Conservation (phyloP, 2,329 filamentous ascomycete genomes). For the Beauveria varroae region DNA sequence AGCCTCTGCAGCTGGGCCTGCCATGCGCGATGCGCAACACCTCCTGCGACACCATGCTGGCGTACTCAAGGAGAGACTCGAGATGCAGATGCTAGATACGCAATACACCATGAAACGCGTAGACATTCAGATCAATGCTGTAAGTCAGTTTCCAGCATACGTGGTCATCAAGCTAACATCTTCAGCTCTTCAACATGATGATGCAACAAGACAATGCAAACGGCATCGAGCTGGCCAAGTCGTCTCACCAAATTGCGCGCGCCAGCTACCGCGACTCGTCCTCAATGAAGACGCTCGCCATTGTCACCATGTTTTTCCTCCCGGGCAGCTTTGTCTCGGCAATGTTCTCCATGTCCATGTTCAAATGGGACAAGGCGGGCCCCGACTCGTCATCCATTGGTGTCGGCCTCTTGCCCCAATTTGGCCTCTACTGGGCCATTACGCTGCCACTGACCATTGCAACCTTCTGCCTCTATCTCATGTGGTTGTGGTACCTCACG, state of each 20-base stretch:
- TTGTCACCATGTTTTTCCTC: constrained; percentile 36
- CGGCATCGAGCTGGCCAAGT: constrained; percentile 23
- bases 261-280: constrained; percentile 33
- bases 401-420: constrained; percentile 27
- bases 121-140: constrained; percentile 32
- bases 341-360: constrained; percentile 30
- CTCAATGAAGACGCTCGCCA: constrained; percentile 35
- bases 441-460: constrained; percentile 30
- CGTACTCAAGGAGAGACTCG: constrained; percentile 24
- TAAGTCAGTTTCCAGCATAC: constrained; percentile 15
- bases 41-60: constrained; percentile 21
- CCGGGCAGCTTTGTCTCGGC: constrained; percentile 35
- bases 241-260: constrained; percentile 25
- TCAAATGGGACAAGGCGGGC: constrained; percentile 25
- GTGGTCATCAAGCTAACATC: not conserved
- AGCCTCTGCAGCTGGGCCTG: not conserved
- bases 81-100: constrained; percentile 30
- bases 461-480: constrained; percentile 28
- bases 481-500: constrained; percentile 26
- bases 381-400: constrained; percentile 18
- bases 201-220: constrained; percentile 29
- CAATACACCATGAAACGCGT: constrained; percentile 29
- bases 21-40: constrained; percentile 9
- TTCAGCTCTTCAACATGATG: constrained; percentile 30
- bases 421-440: constrained; percentile 33